A percentile compares a stretch with the other conserved stretches of the same genome.
Evolutionary conservation across 495 filamentous ascomycete genomes (phyloP).

Genomic region (Chlorociboria aeruginascens): DNA sequence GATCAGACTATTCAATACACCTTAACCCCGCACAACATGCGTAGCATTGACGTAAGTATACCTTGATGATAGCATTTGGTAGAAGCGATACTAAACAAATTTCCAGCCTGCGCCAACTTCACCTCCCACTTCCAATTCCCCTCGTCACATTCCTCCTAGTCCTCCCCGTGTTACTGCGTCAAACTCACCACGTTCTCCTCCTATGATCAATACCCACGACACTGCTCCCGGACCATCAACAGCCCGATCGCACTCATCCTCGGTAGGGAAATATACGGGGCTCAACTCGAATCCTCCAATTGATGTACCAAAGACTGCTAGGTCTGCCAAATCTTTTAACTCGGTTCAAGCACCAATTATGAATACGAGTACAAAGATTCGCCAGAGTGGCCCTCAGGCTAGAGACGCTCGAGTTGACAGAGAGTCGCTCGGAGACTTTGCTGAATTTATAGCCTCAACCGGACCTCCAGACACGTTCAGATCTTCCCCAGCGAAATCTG

Average conservation of each 20-base stretch:
- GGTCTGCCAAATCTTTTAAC: conserved; percentile 19
- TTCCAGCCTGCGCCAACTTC: too few relatives aligned
- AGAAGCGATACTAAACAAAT: too few relatives aligned
- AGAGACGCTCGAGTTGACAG: conserved; percentile 54
- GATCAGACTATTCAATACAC: conserved; percentile 90
- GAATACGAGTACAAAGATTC: conserved; percentile 21
- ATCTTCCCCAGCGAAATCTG: conserved; percentile 1
- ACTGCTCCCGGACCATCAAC: conserved; percentile 12
- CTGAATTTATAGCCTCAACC: conserved; percentile 53
- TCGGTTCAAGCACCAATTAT: conserved; percentile 20
- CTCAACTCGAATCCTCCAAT: conserved; percentile 23
- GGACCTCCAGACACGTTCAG: conserved; percentile 40
- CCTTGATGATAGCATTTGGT: background rate
- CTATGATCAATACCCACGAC: background rate
- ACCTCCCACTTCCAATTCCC: too few relatives aligned
- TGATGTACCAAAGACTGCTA: conserved; percentile 19
- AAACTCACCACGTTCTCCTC: conserved; percentile 11
- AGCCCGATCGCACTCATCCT: conserved; percentile 20
- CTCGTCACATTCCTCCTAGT: too few relatives aligned
- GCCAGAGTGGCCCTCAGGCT: conserved; percentile 31
- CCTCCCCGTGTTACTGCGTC: background rate
- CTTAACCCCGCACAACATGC: conserved; percentile 78
- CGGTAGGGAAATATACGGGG: conserved; percentile 28
- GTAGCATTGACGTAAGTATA: conserved; percentile 51
- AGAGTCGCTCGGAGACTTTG: conserved; percentile 63